These are phyloP conservation scores for Backusella luteola DNA, from an alignment of 192 early-diverging fungal genomes.

Conservation along the genomic window DNA sequence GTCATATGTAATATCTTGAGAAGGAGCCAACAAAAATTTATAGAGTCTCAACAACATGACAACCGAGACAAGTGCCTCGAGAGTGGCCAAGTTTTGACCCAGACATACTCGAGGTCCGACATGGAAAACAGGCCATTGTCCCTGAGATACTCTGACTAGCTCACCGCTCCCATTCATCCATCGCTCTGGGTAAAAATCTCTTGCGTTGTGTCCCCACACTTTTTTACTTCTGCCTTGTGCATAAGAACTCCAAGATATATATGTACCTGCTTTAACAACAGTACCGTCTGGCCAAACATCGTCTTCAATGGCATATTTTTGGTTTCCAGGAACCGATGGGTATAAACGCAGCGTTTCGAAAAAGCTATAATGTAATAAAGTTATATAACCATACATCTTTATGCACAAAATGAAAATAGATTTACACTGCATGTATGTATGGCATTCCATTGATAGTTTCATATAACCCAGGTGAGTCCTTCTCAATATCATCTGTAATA, in stretches of 20 bases:
- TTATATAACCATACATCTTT: neutral
- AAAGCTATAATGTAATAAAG: constrained; percentile 11
- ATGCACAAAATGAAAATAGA: neutral
- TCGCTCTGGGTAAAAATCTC: constrained; percentile 60
- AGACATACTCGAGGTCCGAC: constrained; percentile 46
- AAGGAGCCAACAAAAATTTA: constrained; percentile 35
- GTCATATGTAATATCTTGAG: constrained; percentile 23
- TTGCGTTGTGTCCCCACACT: constrained; percentile 65
- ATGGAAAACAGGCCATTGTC: constrained; percentile 58
- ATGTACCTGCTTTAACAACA: constrained; percentile 46
- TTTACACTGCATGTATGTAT: constrained; percentile 41
- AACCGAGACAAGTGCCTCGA: constrained; percentile 41
- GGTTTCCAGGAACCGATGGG: constrained; percentile 62
- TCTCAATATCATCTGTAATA: constrained; percentile 27
- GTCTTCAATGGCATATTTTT: constrained; percentile 54
- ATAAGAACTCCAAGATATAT: constrained; percentile 49
- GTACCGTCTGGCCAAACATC: constrained; percentile 62
- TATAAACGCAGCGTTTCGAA: constrained; percentile 63
- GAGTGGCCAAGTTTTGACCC: constrained; percentile 43
- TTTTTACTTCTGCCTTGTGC: constrained; percentile 46
- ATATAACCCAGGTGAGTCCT: constrained; percentile 25
- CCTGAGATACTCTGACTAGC: constrained; percentile 31
- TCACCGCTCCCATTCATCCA: constrained; percentile 50
- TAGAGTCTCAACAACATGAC: constrained; percentile 38
- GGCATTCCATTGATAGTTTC: constrained; percentile 32